Evolutionary conservation across 768 basidiomycete species (phyloP), one percentile per base, ranked within the genome.

Genomic region (Suillus bovinus): DNA sequence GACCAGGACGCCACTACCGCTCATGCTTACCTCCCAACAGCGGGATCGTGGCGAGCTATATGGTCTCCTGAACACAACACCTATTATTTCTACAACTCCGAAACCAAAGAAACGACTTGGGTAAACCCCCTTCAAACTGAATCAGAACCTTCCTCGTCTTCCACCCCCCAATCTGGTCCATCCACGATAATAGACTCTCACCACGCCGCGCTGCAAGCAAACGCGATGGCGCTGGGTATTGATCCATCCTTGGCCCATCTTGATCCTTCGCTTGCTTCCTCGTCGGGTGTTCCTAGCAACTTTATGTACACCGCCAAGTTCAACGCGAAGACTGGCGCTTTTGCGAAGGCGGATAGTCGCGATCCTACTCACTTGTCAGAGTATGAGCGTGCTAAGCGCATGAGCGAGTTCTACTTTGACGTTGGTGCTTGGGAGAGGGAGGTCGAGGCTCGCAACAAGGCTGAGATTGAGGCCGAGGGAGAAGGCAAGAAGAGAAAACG

Each of bases 331-430:
- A 93, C 92, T 0, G 92, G 92, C 8, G 79, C 87, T 56, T 93
- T 94, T 67, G 75, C 91, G 11, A 80, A 83, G 20, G 70, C 79
- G 4, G 87, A 90, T 59, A 84, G 82, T 17, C 85, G 92, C 29
- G 86, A 90, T 59, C 91, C 93, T 7, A 76, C 83, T 4, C 91
- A 93, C 69, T 72, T 94, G 58, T 89, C 87, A 20, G 93, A 94
- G 70, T 91, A 85, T 66, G 91, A 93, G 66, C 86, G 92, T 6
- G 87, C 86, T 69, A 74, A 76, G 33, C 84, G 93, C 47, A 94
- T 94, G 92, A 92, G 89, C 79, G 84, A 88, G 70, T 90, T 91
- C 68, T 94, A 92, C 75, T 94, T 94, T 64, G 92, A 94, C 65
- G 87, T 92, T 24, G 81, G 80, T n/a, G 82, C 81, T 53, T 94